A percentile compares a stretch with the other conserved stretches of the same genome.
phyloP scores from a whole-genome alignment of 306 rosid species.

The Vigna unguiculata region DNA sequence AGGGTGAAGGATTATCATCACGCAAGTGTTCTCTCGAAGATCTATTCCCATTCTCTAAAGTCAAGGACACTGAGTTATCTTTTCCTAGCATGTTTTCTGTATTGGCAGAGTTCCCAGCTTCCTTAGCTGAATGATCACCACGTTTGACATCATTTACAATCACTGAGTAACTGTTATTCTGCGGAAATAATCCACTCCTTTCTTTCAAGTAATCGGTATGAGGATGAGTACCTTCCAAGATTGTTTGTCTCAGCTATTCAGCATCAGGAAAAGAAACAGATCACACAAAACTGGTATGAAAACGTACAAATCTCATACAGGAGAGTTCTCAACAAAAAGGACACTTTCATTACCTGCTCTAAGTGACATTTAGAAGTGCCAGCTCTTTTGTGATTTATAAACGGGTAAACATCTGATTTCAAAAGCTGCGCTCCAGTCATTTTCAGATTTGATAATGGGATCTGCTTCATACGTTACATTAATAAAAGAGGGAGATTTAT shows the following conservation, averaged over 20 bases:
- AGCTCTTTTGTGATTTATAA: conserved; percentile 63
- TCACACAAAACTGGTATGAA: conserved; percentile 13
- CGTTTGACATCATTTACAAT: conserved; percentile 36
- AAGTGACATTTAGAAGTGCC: conserved; percentile 57
- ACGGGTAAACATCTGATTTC: conserved; percentile 58
- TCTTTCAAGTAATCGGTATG: conserved; percentile 59
- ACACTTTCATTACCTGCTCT: conserved; percentile 58
- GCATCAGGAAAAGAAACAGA: not conserved
- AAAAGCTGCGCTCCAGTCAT: conserved; percentile 49
- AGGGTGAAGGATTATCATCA: conserved; percentile 42
- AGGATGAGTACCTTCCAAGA: conserved; percentile 62
- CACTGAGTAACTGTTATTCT: conserved; percentile 36
- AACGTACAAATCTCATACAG: conserved; percentile 22
- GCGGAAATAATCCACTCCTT: conserved; percentile 56
- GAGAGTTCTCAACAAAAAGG: conserved; percentile 29
- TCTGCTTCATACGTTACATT: conserved; percentile 45
- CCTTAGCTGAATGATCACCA: conserved; percentile 40
- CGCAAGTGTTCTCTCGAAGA: conserved; percentile 29
- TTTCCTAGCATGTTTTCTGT: conserved; percentile 43
- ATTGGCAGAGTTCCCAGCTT: conserved; percentile 38
- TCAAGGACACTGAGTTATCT: conserved; percentile 39
- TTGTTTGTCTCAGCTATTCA: not conserved
- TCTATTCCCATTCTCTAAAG: conserved; percentile 42
- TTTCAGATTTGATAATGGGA: conserved; percentile 51
- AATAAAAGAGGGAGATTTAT: not conserved